Base-by-base conservation (phyloP, 352 stramenopile genomes). In the Globisporangium apiculatum region DNA sequence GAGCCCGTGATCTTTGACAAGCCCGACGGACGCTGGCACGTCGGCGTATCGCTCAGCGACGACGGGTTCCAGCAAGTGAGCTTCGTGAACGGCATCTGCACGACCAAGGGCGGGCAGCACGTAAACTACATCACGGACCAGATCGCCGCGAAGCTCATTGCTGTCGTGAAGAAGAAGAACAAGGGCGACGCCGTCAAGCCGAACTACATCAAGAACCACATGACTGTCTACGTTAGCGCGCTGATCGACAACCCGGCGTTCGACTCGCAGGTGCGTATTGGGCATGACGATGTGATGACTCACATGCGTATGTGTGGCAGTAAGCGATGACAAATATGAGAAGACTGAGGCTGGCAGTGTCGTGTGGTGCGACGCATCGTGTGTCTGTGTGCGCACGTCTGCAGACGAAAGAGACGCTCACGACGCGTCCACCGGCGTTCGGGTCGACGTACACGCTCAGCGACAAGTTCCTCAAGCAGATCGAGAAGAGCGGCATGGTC, bases 11-110 rank as follows among this genome's bases (percentile, higher is more conserved):
- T 97, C n/a, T 98, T 97, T 67, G 79, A 97, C 57, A 96, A 96
- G 50, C 78, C 97, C 0, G 97, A 98, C 57, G 72, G 87, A 7
- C 78, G 96, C 17, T 99, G 96, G 96, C 91, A 98, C 66, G 78
- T 99, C 52, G 91, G 85, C 18, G 67, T 99, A 24, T 83, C 83
- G 0, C 64, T 97, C 31, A 98, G 94, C 48, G 89, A 98, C 48
- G 87, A 89, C 52, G 86, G 90, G 5, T 97, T 98, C 60, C 91
- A 98, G 71, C 94, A 96, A 66, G 84, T 98, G 38, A 99, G 94
- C 55, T 99, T 99, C 68, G 96, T 99, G 14, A 99, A 99, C 67
- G 89, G 91, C 40, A 99, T 99, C 74, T 96, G 89, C 52, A 99
- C 96, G 3, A 94, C 81, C 10, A 96, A 98, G 68, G 96, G 96